Conservation (phyloP, 768 basidiomycete species). For the Pleurotus salmoneostramineus region DNA sequence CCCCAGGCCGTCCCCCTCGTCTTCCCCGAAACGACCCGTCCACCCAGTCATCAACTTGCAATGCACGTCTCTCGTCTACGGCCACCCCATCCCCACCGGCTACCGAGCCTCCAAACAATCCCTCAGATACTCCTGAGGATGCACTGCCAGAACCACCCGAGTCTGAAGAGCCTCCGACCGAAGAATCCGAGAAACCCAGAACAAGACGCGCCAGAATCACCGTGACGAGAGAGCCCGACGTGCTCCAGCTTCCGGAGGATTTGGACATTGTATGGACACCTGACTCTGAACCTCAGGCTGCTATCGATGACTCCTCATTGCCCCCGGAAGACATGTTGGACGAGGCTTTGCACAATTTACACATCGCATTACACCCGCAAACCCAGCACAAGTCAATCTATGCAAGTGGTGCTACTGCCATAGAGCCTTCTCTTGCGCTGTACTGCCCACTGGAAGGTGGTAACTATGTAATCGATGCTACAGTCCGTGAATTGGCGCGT, state of each 20-base stretch:
- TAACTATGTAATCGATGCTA: constrained; percentile 75
- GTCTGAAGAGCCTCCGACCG: constrained; percentile 18
- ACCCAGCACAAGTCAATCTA: constrained; percentile 73
- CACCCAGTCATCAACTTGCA: neutral
- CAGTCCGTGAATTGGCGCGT: constrained; percentile 73
- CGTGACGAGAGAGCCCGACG: constrained; percentile 33
- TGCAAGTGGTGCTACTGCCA: constrained; percentile 40
- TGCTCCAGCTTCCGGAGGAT: constrained; percentile 48
- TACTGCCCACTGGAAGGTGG: constrained; percentile 88
- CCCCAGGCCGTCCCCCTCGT: constrained; percentile 9
- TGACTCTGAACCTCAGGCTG: constrained; percentile 29
- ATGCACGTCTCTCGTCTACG: constrained; percentile 16
- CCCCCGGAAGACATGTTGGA: constrained; percentile 77
- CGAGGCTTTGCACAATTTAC: constrained; percentile 70
- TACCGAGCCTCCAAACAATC: constrained; percentile 8
- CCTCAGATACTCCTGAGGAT: constrained; percentile 6
- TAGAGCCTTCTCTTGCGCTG: constrained; percentile 81
- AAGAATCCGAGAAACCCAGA: constrained; percentile 44
- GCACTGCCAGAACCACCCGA: constrained; percentile 10
- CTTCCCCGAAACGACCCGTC: constrained; percentile 10
- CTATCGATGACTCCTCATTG: constrained; percentile 31
- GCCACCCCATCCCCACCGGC: constrained; percentile 8
- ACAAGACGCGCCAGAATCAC: constrained; percentile 30
- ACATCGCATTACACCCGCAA: constrained; percentile 77
- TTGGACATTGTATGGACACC: constrained; percentile 68